A percentile compares a stretch with the other conserved stretches of the same genome.
phyloP scores from a whole-genome alignment of 1,284 basidiomycete genomes.

The Hypsizygus ulmarius region DNA sequence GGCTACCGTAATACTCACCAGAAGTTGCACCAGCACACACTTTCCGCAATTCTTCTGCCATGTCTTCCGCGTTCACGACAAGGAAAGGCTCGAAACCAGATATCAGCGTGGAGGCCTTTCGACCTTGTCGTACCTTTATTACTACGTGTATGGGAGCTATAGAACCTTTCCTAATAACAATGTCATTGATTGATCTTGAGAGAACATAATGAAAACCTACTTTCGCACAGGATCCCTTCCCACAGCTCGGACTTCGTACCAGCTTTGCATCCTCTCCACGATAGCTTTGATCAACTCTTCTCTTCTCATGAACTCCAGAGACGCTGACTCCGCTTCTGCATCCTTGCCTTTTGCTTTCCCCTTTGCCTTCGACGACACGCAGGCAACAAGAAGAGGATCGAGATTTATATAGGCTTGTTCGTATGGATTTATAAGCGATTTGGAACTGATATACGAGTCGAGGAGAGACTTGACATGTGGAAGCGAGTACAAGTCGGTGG shows the following conservation, averaged over 20 bases:
- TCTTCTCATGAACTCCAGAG: constrained; percentile 58
- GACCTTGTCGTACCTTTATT: constrained; percentile 72
- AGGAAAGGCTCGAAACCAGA: constrained; percentile 76
- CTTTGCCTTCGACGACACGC: constrained; percentile 48
- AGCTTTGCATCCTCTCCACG: constrained; percentile 65
- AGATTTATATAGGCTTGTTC: constrained; percentile 73
- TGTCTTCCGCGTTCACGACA: constrained; percentile 60
- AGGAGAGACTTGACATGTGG: constrained; percentile 55
- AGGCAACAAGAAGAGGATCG: constrained; percentile 47
- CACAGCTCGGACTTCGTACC: constrained; percentile 59
- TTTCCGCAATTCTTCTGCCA: constrained; percentile 78
- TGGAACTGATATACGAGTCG: constrained; percentile 58
- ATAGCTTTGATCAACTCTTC: constrained; percentile 65
- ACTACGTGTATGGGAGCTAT: constrained; percentile 67
- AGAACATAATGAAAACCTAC: constrained; percentile 31
- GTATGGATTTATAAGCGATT: constrained; percentile 62
- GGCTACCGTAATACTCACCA: constrained; percentile 37
- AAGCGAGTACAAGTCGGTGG: constrained; percentile 52
- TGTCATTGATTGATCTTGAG: constrained; percentile 2
- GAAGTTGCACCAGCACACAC: constrained; percentile 77
- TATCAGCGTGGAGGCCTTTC: constrained; percentile 75
- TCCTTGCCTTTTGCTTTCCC: constrained; percentile 26
- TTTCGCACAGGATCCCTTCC: constrained; percentile 53
- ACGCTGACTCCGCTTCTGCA: constrained; percentile 17
- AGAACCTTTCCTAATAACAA: constrained; percentile 63